These are phyloP conservation scores for Panaeolus papilionaceus DNA, from an alignment of 768 basidiomycete species.

Conservation along the genomic window DNA sequence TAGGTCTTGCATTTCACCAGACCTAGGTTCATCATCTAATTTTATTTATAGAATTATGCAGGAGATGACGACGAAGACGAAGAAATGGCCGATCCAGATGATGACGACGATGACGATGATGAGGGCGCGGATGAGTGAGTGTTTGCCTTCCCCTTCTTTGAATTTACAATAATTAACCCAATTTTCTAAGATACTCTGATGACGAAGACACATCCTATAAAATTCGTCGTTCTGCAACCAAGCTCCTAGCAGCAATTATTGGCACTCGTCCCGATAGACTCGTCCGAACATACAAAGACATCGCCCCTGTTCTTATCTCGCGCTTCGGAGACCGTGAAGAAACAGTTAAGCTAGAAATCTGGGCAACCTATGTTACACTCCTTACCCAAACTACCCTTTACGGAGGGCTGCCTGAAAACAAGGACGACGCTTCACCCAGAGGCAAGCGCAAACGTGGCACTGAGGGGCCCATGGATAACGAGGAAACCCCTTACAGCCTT, in stretches of 20 bases:
- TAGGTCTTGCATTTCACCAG: conserved; percentile 41
- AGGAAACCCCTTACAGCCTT: conserved; percentile 75
- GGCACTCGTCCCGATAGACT: conserved; percentile 91
- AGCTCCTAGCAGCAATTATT: conserved; percentile 84
- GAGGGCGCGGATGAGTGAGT: conserved; percentile 83
- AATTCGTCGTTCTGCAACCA: conserved; percentile 92
- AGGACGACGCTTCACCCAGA: conserved; percentile 54
- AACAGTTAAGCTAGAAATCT: conserved; percentile 91
- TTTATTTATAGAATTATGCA: conserved; percentile 52
- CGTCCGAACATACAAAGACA: conserved; percentile 75
- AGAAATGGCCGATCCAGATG: conserved; percentile 73
- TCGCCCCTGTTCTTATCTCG: conserved; percentile 89
- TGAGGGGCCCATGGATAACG: conserved; percentile 71
- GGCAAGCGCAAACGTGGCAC: conserved; percentile 82
- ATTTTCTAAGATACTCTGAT: conserved; percentile 79
- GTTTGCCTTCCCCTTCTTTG: neutral
- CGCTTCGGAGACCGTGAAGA: conserved; percentile 95
- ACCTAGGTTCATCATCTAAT: conserved; percentile 12
- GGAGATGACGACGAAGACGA: conserved; percentile 57
- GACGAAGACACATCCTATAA: conserved; percentile 99
- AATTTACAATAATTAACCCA: conserved; percentile 19
- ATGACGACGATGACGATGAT: conserved; percentile 82
- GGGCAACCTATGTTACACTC: conserved; percentile 83
- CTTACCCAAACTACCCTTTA: conserved; percentile 87
- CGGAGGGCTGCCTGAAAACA: conserved; percentile 63